These are phyloP conservation scores for Fraxinus paxiana DNA, from an alignment of 305 asterid genomes.

Conservation along the genomic window DNA sequence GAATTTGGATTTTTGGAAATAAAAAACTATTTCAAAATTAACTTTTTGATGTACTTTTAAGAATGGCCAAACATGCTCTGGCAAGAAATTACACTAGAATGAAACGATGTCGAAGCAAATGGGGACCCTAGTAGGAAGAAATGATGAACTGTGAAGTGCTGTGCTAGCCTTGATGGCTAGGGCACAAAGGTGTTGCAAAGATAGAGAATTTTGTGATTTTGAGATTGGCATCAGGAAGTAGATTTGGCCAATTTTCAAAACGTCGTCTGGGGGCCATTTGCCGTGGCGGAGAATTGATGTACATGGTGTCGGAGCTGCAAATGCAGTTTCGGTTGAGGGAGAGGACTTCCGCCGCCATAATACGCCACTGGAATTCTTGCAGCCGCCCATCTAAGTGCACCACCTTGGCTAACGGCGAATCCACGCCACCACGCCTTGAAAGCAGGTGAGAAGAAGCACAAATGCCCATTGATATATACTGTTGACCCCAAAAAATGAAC, in stretches of 20 bases:
- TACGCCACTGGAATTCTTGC: slow-evolving; percentile 35
- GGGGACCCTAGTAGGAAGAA: neutral
- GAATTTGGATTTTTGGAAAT: neutral
- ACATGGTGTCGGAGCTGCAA: slow-evolving; percentile 42
- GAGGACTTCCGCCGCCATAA: slow-evolving; percentile 32
- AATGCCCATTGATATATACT: slow-evolving; percentile 29
- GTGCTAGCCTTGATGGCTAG: slow-evolving; percentile 49
- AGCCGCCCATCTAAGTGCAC: slow-evolving; percentile 36
- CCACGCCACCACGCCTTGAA: slow-evolving; percentile 1
- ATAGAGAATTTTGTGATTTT: slow-evolving; percentile 30
- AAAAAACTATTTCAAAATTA: neutral
- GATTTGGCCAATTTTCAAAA: slow-evolving; percentile 44
- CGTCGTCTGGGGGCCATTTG: slow-evolving; percentile 29
- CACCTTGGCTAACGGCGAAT: slow-evolving; percentile 29
- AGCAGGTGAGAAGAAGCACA: slow-evolving; percentile 29
- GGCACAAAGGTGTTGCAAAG: slow-evolving; percentile 38
- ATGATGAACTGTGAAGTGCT: slow-evolving; percentile 11
- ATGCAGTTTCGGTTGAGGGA: slow-evolving; percentile 37
- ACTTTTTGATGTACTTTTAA: neutral
- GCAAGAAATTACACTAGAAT: neutral
- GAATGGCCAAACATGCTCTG: neutral
- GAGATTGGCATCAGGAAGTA: slow-evolving; percentile 54
- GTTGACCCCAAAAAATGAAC: too few relatives aligned
- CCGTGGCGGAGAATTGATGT: slow-evolving; percentile 25
- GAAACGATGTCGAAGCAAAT: neutral